phyloP scores from a whole-genome alignment of 176 grass and related monocot species.

The Aegilops longissima region DNA sequence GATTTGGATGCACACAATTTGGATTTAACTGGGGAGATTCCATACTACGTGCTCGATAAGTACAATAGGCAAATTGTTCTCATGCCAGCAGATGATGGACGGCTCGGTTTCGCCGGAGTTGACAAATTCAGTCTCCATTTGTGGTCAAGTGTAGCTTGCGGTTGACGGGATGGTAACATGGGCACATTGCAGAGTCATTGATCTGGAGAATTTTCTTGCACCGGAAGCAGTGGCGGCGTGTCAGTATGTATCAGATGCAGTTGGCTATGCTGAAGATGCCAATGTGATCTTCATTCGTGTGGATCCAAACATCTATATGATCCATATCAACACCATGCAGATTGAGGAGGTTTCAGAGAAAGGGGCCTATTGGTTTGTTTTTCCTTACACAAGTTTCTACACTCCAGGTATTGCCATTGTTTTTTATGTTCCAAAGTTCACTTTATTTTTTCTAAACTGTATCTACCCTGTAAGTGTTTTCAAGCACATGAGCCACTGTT shows the following conservation, averaged over 20 bases:
- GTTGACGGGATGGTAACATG: background rate
- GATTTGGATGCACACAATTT: background rate
- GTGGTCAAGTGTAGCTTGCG: background rate
- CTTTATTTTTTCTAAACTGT: background rate
- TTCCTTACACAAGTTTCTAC: background rate
- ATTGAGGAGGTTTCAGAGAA: background rate
- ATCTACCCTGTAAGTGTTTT: background rate
- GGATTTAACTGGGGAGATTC: background rate
- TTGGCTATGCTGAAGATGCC: background rate
- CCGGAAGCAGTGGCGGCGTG: background rate
- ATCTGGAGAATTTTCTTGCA: background rate
- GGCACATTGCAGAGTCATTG: background rate
- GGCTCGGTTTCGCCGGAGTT: background rate
- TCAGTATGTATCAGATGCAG: background rate
- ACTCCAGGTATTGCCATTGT: background rate
- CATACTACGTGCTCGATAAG: background rate
- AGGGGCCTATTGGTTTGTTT: background rate
- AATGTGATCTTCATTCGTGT: background rate
- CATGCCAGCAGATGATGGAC: background rate
- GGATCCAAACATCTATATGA: background rate
- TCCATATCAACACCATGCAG: background rate
- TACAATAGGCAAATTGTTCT: background rate
- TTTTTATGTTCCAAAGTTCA: background rate
- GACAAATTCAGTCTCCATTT: background rate
- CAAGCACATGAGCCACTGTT: background rate